A percentile compares a stretch with the other conserved stretches of the same genome.
Conservation (phyloP, 177 flowering plant genomes). For the Vitis hybrid region DNA sequence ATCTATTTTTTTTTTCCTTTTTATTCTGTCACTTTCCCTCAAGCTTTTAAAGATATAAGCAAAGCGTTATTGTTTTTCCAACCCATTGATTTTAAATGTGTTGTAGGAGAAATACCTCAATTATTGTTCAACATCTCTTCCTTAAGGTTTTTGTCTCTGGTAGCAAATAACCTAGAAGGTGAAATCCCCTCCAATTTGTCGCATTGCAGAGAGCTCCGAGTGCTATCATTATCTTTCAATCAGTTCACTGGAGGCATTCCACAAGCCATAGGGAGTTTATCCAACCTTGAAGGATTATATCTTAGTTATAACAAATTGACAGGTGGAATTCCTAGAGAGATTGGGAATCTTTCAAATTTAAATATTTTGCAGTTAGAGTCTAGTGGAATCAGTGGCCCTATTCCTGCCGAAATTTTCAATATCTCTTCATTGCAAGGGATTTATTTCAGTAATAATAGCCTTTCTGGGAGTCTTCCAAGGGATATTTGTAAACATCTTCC, state of each 20-base stretch:
- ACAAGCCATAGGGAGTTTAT: conserved; percentile 14
- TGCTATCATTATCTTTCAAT: neutral
- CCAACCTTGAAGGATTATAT: neutral
- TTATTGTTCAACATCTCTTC: too few relatives aligned
- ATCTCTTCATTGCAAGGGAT: neutral
- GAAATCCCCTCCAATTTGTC: too few relatives aligned
- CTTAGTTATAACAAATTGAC: conserved; percentile 11
- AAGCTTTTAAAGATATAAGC: too few relatives aligned
- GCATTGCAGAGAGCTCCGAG: too few relatives aligned
- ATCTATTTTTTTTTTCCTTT: too few relatives aligned
- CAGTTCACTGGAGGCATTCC: conserved; percentile 12
- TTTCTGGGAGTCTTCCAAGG: neutral
- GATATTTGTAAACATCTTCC: neutral
- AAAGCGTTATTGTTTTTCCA: too few relatives aligned
- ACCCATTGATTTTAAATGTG: too few relatives aligned
- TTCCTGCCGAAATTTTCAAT: conserved; percentile 10
- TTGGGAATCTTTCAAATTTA: conserved; percentile 19
- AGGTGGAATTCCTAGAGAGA: conserved; percentile 20
- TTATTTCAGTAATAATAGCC: neutral
- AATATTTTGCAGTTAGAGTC: conserved; percentile 2
- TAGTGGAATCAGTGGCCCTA: conserved; percentile 8
- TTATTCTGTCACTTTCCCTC: too few relatives aligned
- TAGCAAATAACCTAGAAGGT: conserved; percentile 10
- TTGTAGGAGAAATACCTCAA: too few relatives aligned
- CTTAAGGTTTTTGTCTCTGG: too few relatives aligned